Evolutionary conservation across 768 basidiomycete species (phyloP).

Genomic region (Lenzites betulinus): DNA sequence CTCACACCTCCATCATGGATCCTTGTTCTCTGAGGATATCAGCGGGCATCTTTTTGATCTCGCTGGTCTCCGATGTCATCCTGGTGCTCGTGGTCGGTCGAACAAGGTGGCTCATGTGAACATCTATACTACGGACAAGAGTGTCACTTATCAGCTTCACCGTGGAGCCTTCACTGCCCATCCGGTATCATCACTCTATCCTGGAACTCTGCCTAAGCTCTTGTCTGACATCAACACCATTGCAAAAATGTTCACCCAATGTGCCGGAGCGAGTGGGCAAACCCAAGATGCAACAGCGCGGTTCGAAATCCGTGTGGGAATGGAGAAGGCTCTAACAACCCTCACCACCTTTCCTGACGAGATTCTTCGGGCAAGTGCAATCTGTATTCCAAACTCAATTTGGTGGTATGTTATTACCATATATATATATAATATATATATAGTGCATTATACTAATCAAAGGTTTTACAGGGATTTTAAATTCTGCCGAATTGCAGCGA

Average conservation of each 20-base stretch:
- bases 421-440: neutral
- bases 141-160: neutral
- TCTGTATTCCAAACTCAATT: neutral
- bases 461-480: neutral
- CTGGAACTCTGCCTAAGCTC: neutral
- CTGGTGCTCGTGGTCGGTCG: neutral
- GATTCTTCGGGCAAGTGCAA: neutral
- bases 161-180: neutral
- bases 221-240: neutral
- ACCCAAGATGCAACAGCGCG: neutral
- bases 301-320: neutral
- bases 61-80: neutral
- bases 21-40: too few relatives aligned
- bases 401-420: neutral
- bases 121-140: constrained; percentile 1
- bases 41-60: neutral
- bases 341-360: neutral
- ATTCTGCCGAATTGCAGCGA: neutral
- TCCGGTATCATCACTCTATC: neutral
- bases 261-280: neutral
- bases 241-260: neutral
- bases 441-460: neutral
- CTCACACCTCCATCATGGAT: too few relatives aligned
- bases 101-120: neutral
- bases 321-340: neutral